Base-by-base conservation (phyloP, 2,329 filamentous ascomycete genomes). In the Coniochaeta ligniaria region DNA sequence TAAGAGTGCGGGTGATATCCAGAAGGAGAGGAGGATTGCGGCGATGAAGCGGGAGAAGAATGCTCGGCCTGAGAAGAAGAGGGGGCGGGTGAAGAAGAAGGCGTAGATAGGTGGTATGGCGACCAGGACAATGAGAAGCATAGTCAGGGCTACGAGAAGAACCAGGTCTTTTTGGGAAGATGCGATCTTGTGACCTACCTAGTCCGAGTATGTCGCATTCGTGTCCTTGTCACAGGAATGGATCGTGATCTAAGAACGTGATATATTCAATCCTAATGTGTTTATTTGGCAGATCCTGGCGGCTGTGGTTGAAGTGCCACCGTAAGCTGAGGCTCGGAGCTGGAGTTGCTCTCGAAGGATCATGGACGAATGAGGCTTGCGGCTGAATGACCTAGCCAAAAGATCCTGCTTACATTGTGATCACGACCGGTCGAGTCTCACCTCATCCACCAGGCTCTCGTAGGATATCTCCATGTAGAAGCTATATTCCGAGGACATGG, bases 31-130 rank as follows among this genome's bases (percentile, higher is more conserved):
- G 70, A 87, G 87, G 73, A 71, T 92, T 69, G 83, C 90, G 79
- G 89, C 96, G 78, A 84, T 83, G 76, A 85, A 84, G 72, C 86
- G 80, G 72, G 89, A 89, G 71, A 98, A 99, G 85, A 98, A 96
- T 74, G 93, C 91, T 9, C 80, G 94, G 68, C 92, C 92, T 8
- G 71, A 83, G 45, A 89, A 83, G 76, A 92, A 83, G 77, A 45
- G 58, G 33, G 78, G 60, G 1, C 55, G 59, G 36, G 66, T 63
- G 57, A 64, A 63, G 62, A 59, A 52, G 54, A 58, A 47, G 55
- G 6, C 38, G 38, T 43, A 54, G 36, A 60, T 47, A 11, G 35
- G 12, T 14, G 38, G 38, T 43, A 3, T n/a, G n/a, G 17, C 38
- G n/a, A 20, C 38, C n/a, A 20, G 14, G 3, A n/a, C 20, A n/a